These are phyloP conservation scores for Andrographis paniculata DNA, from an alignment of 305 asterid genomes.

Conservation along the genomic window DNA sequence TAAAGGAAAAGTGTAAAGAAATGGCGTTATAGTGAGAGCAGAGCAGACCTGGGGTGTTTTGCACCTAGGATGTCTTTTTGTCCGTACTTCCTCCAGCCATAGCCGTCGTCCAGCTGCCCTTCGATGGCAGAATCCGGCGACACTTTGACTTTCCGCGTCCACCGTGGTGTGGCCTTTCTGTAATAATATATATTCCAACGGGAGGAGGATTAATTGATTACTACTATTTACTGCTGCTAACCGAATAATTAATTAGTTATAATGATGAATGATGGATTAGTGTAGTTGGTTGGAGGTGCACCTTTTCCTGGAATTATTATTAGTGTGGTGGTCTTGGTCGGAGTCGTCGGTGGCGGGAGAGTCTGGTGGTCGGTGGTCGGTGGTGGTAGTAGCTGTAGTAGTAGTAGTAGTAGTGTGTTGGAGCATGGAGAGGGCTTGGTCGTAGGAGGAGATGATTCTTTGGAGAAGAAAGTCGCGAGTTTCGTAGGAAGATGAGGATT, in stretches of 20 bases:
- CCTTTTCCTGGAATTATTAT: slow-evolving; percentile 41
- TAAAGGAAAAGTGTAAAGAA: too few species aligned
- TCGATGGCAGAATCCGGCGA: slow-evolving; percentile 30
- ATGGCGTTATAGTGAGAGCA: background rate
- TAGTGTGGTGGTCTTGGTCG: slow-evolving; percentile 44
- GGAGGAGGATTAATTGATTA: background rate
- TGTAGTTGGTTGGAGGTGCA: slow-evolving; percentile 6
- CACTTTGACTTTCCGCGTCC: slow-evolving; percentile 40
- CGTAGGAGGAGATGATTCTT: slow-evolving; percentile 34
- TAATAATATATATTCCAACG: background rate
- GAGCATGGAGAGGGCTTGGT: slow-evolving; percentile 38
- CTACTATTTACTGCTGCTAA: too few species aligned
- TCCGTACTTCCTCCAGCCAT: slow-evolving; percentile 62
- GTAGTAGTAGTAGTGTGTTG: background rate
- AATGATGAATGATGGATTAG: too few species aligned
- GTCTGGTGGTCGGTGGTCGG: slow-evolving; percentile 18
- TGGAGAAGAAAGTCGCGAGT: slow-evolving; percentile 33
- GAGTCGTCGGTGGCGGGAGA: slow-evolving; percentile 52
- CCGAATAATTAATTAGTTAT: too few species aligned
- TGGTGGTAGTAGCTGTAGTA: background rate
- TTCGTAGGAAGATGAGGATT: slow-evolving; percentile 26
- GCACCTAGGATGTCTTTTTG: slow-evolving; percentile 73
- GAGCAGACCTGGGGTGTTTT: slow-evolving; percentile 44
- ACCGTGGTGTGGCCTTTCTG: slow-evolving; percentile 32
- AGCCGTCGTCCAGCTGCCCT: slow-evolving; percentile 52